A percentile compares a stretch with the other conserved stretches of the same genome.
Evolutionary conservation across 345 rosid species (phyloP).

Genomic region (Lumnitzera racemosa): DNA sequence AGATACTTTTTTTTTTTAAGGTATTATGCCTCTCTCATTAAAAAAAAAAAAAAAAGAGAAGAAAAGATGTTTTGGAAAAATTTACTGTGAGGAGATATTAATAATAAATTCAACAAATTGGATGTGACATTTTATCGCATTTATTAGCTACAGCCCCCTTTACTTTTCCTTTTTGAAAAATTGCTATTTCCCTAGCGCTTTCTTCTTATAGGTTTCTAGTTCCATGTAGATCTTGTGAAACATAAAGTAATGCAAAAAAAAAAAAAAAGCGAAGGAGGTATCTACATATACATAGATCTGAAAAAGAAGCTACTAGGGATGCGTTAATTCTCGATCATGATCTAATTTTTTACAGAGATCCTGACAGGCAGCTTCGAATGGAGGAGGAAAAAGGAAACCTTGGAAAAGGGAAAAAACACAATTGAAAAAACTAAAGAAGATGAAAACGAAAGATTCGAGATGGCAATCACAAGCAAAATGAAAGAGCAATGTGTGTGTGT

Average conservation of each 20-base stretch:
- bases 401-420: neutral
- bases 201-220: too few species aligned
- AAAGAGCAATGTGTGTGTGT: too few species aligned
- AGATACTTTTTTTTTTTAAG: too few species aligned
- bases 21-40: too few species aligned
- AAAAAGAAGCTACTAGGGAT: slow-evolving; percentile 31
- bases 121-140: too few species aligned
- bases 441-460: slow-evolving; percentile 43
- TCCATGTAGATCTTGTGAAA: neutral
- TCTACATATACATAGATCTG: neutral
- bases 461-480: slow-evolving; percentile 38
- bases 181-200: too few species aligned
- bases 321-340: slow-evolving; percentile 22
- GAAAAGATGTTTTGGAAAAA: too few species aligned
- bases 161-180: too few species aligned
- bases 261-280: neutral
- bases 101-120: too few species aligned
- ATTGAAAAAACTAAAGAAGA: neutral
- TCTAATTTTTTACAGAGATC: slow-evolving; percentile 8
- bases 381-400: slow-evolving; percentile 4
- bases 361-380: slow-evolving; percentile 12
- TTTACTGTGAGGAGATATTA: too few species aligned
- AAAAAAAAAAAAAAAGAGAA: too few species aligned
- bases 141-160: too few species aligned
- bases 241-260: neutral